A percentile compares a stretch with the other conserved stretches of the same genome.
Evolutionary conservation across 2,329 filamentous ascomycete genomes (phyloP).

Genomic region (Xenoacremonium recifei): DNA sequence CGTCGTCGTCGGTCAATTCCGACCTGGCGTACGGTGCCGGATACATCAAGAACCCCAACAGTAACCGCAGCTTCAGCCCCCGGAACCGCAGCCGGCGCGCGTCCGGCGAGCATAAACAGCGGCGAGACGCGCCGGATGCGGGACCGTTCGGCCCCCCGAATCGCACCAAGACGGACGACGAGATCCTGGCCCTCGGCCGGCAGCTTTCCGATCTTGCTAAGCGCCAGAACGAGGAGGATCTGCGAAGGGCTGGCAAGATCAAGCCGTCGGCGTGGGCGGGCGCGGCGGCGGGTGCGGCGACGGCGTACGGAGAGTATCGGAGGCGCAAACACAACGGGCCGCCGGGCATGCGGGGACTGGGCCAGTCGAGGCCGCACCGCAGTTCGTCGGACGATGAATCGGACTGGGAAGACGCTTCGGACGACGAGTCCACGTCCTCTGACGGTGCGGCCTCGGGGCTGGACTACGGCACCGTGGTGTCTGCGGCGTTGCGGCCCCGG

Average conservation of each 20-base stretch:
- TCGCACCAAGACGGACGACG: slow-evolving; percentile 50
- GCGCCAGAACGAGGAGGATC: slow-evolving; percentile 50
- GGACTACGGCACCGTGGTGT: slow-evolving; percentile 32
- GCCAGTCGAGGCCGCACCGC: slow-evolving; percentile 39
- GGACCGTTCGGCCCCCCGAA: slow-evolving; percentile 13
- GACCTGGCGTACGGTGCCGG: slow-evolving; percentile 68
- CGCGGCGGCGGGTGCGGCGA: slow-evolving; percentile 37
- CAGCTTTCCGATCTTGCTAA: slow-evolving; percentile 53
- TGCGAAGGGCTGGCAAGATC: slow-evolving; percentile 36
- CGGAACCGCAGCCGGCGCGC: slow-evolving; percentile 18
- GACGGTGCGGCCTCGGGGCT: slow-evolving; percentile 37
- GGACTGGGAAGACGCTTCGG: slow-evolving; percentile 58
- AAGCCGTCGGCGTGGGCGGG: slow-evolving; percentile 19
- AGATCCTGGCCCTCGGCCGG: slow-evolving; percentile 55
- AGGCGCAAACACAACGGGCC: slow-evolving; percentile 34
- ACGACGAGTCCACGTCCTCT: slow-evolving; percentile 42
- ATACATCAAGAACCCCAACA: slow-evolving; percentile 45
- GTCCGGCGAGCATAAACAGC: slow-evolving; percentile 13
- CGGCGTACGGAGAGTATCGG: slow-evolving; percentile 40
- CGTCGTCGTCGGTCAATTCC: slow-evolving; percentile 65
- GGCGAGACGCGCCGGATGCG: slow-evolving; percentile 13
- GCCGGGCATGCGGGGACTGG: slow-evolving; percentile 35
- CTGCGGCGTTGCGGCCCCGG: slow-evolving; percentile 21
- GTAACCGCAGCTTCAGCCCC: slow-evolving; percentile 27
- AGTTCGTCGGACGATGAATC: slow-evolving; percentile 44